Conservation (phyloP, 805 yeast species). For the Ogataea sp. region DNA sequence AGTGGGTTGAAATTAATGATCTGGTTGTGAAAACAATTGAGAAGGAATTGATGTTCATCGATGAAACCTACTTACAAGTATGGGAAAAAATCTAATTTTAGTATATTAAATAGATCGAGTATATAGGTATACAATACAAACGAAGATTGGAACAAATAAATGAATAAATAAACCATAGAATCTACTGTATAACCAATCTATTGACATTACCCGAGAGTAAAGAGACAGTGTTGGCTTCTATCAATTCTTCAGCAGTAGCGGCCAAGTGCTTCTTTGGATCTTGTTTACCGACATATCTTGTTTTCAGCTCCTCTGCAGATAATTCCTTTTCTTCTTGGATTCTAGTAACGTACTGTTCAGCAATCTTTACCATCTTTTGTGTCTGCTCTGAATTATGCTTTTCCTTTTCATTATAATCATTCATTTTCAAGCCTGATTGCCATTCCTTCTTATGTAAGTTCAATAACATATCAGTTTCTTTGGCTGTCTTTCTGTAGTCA, state of each 20-base stretch:
- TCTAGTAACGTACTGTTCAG: conserved; percentile 81
- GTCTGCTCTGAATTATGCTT: conserved; percentile 65
- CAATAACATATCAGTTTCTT: conserved; percentile 89
- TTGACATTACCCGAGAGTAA: conserved; percentile 85
- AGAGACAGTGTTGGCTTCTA: conserved; percentile 87
- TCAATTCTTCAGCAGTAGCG: conserved; percentile 76
- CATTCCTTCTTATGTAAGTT: conserved; percentile 92
- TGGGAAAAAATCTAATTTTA: conserved; percentile 37
- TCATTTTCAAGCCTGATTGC: conserved; percentile 83
- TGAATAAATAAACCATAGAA: too few relatives aligned
- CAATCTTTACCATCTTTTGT: conserved; percentile 77
- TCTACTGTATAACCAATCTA: conserved; percentile 74
- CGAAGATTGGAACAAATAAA: too few relatives aligned
- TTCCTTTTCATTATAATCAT: conserved; percentile 73
- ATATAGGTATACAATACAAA: neutral
- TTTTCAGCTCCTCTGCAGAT: conserved; percentile 80
- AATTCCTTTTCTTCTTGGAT: conserved; percentile 89
- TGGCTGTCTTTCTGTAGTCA: conserved; percentile 85
- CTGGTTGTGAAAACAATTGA: conserved; percentile 37
- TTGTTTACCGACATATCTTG: conserved; percentile 96
- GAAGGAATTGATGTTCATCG: conserved; percentile 51
- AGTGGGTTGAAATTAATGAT: conserved; percentile 58
- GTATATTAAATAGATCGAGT: neutral
- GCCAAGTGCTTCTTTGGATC: conserved; percentile 97
- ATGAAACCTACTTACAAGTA: conserved; percentile 57